Percentiles rank a stretch among this genome's conserved stretches.
Conservation (phyloP, 164 flowering plant species). For the Chimonanthus salicifolius region DNA sequence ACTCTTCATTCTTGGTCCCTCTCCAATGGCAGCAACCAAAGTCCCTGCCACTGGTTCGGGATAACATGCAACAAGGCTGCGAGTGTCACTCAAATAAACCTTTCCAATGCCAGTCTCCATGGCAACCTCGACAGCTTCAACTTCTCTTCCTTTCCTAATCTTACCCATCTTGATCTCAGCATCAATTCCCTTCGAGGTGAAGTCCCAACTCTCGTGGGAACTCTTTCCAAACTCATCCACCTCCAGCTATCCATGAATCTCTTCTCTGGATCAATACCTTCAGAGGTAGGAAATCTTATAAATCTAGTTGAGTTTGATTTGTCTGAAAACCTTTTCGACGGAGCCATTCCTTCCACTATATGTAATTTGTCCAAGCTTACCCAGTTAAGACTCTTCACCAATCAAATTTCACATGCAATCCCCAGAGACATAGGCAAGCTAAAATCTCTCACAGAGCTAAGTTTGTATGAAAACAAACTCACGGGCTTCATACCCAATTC, state of each 20-base stretch:
- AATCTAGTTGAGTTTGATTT: constrained; percentile 25
- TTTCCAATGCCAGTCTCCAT: constrained; percentile 10
- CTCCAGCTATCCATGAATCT: neutral
- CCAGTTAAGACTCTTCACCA: constrained; percentile 4
- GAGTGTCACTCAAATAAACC: constrained; percentile 15
- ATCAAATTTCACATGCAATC: constrained; percentile 16
- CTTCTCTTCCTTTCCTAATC: constrained; percentile 35
- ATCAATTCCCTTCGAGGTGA: constrained; percentile 19
- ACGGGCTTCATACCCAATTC: constrained; percentile 21
- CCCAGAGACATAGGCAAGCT: constrained; percentile 23
- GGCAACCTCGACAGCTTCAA: constrained; percentile 31
- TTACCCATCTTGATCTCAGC: constrained; percentile 20
- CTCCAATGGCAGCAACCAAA: constrained; percentile 8
- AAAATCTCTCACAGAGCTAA: constrained; percentile 17
- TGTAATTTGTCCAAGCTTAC: constrained; percentile 28
- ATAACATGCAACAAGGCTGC: constrained; percentile 24
- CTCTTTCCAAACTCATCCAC: neutral
- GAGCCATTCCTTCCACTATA: constrained; percentile 36
- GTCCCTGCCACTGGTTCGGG: constrained; percentile 39
- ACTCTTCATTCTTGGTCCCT: constrained; percentile 28
- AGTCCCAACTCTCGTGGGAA: constrained; percentile 14
- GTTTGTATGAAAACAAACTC: constrained; percentile 8
- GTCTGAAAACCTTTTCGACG: constrained; percentile 22
- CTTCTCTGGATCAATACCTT: neutral
- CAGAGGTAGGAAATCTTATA: constrained; percentile 26